These are phyloP conservation scores for Eurotiales sp. DNA, from an alignment of 2,329 filamentous ascomycete genomes.

Conservation along the genomic window DNA sequence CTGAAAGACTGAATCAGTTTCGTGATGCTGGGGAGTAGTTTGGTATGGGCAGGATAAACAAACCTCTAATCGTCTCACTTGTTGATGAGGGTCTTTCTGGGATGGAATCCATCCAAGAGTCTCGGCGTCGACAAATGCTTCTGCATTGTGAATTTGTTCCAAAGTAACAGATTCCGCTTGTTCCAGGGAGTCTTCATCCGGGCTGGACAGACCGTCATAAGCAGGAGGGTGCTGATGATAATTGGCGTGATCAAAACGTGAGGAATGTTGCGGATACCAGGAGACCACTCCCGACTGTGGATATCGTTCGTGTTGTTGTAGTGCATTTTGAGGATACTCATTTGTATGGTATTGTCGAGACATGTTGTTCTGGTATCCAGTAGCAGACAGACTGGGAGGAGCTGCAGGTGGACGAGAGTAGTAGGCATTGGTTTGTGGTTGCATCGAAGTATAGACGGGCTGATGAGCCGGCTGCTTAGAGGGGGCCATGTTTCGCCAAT, in stretches of 20 bases:
- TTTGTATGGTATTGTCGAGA: neutral
- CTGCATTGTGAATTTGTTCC: constrained; percentile 3
- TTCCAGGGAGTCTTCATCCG: neutral
- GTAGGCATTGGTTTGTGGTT: neutral
- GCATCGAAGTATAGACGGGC: neutral
- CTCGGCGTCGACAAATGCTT: constrained; percentile 2
- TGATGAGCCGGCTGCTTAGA: neutral
- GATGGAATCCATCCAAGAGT: constrained; percentile 12
- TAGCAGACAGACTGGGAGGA: neutral
- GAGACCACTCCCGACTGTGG: neutral
- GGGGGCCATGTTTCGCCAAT: neutral
- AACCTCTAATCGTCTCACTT: neutral
- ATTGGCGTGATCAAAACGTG: neutral
- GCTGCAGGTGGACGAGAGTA: neutral
- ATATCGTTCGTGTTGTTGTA: neutral
- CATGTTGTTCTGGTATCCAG: neutral
- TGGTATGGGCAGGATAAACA: neutral
- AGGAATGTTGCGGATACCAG: neutral
- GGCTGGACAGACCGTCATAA: neutral
- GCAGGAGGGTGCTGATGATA: neutral
- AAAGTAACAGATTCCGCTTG: neutral
- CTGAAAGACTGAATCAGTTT: neutral
- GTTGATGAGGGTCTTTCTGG: neutral
- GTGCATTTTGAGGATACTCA: neutral
- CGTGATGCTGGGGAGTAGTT: neutral